A percentile compares a stretch with the other conserved stretches of the same genome.
Evolutionary conservation across 768 basidiomycete genomes (phyloP).

Genomic region (Agrocybe pediades): DNA sequence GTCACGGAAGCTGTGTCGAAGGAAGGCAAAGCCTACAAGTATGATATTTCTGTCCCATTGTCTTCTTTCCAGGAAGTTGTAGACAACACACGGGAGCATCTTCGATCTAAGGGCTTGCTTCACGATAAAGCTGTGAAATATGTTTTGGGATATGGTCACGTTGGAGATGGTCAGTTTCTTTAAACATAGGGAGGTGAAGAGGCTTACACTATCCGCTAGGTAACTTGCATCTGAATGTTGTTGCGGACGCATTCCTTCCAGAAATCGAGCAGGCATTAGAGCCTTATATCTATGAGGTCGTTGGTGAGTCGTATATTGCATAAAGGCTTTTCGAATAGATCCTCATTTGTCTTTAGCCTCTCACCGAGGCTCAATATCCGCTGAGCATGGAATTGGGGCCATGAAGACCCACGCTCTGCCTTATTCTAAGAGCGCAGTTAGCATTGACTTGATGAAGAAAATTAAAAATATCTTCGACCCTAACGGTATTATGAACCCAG

Average conservation of each 20-base stretch:
- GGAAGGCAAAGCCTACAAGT: slow-evolving; percentile 95
- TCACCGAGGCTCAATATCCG: slow-evolving; percentile 89
- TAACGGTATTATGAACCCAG: slow-evolving; percentile 90
- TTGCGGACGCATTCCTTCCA: slow-evolving; percentile 78
- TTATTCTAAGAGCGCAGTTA: slow-evolving; percentile 81
- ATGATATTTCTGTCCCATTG: slow-evolving; percentile 90
- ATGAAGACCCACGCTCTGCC: slow-evolving; percentile 91
- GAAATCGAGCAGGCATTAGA: slow-evolving; percentile 89
- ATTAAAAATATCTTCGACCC: slow-evolving; percentile 92
- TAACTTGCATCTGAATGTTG: slow-evolving; percentile 91
- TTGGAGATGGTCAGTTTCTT: slow-evolving; percentile 81
- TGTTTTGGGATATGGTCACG: slow-evolving; percentile 93
- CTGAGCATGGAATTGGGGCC: slow-evolving; percentile 95
- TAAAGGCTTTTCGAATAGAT: slow-evolving; percentile 1
- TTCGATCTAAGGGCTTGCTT: slow-evolving; percentile 69
- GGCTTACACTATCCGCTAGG: slow-evolving; percentile 43
- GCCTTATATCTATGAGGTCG: slow-evolving; percentile 93
- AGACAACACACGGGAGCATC: slow-evolving; percentile 72
- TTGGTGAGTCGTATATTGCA: slow-evolving; percentile 53
- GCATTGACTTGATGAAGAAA: slow-evolving; percentile 87
- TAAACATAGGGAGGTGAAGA: neutral
- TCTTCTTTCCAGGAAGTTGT: slow-evolving; percentile 87
- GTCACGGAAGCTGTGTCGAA: slow-evolving; percentile 92
- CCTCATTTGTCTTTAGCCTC: slow-evolving; percentile 46
- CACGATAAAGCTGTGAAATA: slow-evolving; percentile 75